Conservation (phyloP, 805 yeast genomes). For the Sporopachydermia quercuum region DNA sequence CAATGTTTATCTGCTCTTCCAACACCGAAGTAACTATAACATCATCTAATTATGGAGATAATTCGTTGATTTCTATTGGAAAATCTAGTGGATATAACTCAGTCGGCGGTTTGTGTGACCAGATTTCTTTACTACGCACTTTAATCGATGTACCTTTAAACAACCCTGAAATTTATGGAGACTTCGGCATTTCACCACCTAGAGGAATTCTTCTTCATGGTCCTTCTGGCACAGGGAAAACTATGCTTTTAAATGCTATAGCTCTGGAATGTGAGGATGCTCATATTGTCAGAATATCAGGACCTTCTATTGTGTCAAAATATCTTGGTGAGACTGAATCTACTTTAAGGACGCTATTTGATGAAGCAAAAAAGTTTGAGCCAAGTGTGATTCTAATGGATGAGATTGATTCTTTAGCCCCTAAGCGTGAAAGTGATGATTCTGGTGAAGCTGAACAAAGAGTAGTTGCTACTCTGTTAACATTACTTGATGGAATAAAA, state of each 20-base stretch:
- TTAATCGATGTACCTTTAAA: constrained; percentile 71
- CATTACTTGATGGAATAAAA: constrained; percentile 69
- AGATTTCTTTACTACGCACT: constrained; percentile 44
- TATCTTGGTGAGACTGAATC: constrained; percentile 91
- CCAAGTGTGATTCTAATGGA: constrained; percentile 85
- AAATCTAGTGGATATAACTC: constrained; percentile 29
- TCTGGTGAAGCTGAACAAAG: constrained; percentile 83
- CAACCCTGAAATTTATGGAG: constrained; percentile 58
- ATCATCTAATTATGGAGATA: too few species aligned
- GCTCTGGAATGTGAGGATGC: constrained; percentile 60
- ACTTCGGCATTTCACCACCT: constrained; percentile 86
- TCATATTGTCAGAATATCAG: constrained; percentile 74
- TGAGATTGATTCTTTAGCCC: constrained; percentile 87
- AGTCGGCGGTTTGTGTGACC: constrained; percentile 67
- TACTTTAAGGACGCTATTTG: constrained; percentile 64
- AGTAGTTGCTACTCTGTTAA: constrained; percentile 76
- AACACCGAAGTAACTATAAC: constrained; percentile 5
- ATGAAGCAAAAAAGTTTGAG: constrained; percentile 73
- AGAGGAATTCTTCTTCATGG: constrained; percentile 90
- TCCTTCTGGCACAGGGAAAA: constrained; percentile 95
- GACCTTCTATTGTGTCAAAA: constrained; percentile 84
- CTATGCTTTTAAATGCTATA: constrained; percentile 71
- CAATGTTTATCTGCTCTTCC: constrained; percentile 5
- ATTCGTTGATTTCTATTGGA: constrained; percentile 25
- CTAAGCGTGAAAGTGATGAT: constrained; percentile 70